Evolutionary conservation across 805 yeast genomes (phyloP), one percentile per base, ranked within the genome.

Genomic region (Lachancea quebecensis): DNA sequence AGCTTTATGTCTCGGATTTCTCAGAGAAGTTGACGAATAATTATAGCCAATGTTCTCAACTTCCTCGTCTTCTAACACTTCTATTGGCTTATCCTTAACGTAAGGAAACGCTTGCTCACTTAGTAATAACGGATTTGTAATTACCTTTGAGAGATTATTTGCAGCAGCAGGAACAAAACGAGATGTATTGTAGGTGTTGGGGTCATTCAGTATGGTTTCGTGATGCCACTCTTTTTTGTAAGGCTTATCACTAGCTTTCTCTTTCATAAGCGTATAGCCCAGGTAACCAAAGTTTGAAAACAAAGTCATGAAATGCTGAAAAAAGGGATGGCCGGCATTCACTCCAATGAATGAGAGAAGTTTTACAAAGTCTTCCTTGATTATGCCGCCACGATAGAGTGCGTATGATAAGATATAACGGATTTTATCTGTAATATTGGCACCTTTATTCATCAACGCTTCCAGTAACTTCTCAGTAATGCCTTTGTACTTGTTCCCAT

Each of bases 301-400:
- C 14, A 84, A 68, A 18, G 72, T 71, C 51, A 84, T 60, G 40
- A 76, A 74, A 17, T 71, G 58, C 21, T 69, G 69, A 37, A 55
- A 65, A 45, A 61, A 57, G 15, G 73, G 72, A 42, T 65, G 65
- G 10, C 71, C 67, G 6, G 65, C 58, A 0, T 69, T 60, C 27
- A 72, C 45, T 0, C 68, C 71, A 38, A 71, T 66, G 49, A 83
- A 93, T 41, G 74, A 67, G 35, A 82, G 73, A 33, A 93, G 66
- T 59, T 90, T 88, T 40, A 69, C 64, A 50, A 83, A 77, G 67
- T 93, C 99, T 7, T 73, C 59, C 55, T 79, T 83, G 4, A 85
- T 72, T 12, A 93, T 66, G 0, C 96, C 96, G 3, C 90, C 91
- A 52, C 98, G 74, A 60, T 80, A 83, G 27, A 89, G 62, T 0